Evolutionary conservation across 2,329 filamentous ascomycete species (phyloP), one percentile per base, ranked within the genome.

Genomic region (Botrytis porri): DNA sequence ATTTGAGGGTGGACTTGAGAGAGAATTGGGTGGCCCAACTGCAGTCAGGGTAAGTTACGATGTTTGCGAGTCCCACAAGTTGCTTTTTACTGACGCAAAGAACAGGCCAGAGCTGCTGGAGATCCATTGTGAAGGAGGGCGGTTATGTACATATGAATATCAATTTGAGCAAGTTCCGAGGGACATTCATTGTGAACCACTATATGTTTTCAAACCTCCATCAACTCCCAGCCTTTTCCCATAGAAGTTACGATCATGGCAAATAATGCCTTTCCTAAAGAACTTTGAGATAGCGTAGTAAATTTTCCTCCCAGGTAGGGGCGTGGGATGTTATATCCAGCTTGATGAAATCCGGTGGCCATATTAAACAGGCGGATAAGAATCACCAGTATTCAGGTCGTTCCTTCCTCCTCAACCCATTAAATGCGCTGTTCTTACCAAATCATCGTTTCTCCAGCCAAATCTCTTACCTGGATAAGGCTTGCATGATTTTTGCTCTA

Each of bases 1-100:
- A 78, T 96, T 91, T 79, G 89, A 90, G 79, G 90, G 86, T 76
- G 93, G 93, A 35, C 82, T 96, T 76, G 88, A 93, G 82, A 87
- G 87, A 79, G 93, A 95, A 81, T 84, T 96, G 74, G 93, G 93
- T 74, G 93, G 93, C 16, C 82, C 88, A 41, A 88, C 88, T 79
- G 90, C 90, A 73, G 75, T 89, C 70, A 85, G 88, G 83, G 92
- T 93, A 84, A 83, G 91, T 86, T 57, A 29, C 41, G 35, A 22
- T 12, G 73, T 59, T 41, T 37, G 54, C 54, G 18, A 32, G 1
- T 32, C n/a, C 18, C n/a, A n/a, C 48, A 22, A 35, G 9, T 69
- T 32, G 18, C 25, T 57, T 69, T 57, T 18, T 69, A 69, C 65
- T 69, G 18, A 69, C 48, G 18, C 37, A 12, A 22, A 32, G n/a